Conservation (phyloP, 1,284 basidiomycete genomes). For the Cronartium ribicola region DNA sequence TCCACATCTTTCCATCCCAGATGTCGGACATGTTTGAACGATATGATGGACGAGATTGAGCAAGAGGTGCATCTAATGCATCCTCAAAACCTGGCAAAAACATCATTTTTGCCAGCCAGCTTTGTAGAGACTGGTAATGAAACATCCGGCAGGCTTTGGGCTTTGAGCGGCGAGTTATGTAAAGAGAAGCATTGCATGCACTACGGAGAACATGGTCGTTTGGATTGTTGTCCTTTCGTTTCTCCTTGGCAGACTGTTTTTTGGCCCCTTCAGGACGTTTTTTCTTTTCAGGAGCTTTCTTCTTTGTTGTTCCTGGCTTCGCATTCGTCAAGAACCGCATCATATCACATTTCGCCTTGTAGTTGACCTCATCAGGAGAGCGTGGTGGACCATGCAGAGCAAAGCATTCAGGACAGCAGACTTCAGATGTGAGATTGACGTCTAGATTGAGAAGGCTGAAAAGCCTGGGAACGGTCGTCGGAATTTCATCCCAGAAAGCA, state of each 20-base stretch:
- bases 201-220: not conserved
- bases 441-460: not conserved
- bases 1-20: slow-evolving; percentile 30
- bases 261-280: too few relatives aligned
- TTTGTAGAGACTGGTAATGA: not conserved
- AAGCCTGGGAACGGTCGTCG: not conserved
- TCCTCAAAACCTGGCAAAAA: not conserved
- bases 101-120: not conserved
- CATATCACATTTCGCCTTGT: not conserved
- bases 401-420: not conserved
- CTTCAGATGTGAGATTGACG: not conserved
- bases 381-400: not conserved
- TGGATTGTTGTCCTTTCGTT: not conserved
- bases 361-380: not conserved
- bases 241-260: too few relatives aligned
- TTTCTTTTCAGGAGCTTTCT: too few relatives aligned
- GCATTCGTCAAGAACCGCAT: not conserved
- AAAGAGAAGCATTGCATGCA: not conserved
- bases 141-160: not conserved
- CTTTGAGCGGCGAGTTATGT: not conserved
- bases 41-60: not conserved
- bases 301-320: too few relatives aligned
- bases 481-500: not conserved
- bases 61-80: not conserved
- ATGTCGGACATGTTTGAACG: slow-evolving; percentile 11